Evolutionary conservation across 352 stramenopile species (phyloP).

Genomic region (Pythium dissimile): DNA sequence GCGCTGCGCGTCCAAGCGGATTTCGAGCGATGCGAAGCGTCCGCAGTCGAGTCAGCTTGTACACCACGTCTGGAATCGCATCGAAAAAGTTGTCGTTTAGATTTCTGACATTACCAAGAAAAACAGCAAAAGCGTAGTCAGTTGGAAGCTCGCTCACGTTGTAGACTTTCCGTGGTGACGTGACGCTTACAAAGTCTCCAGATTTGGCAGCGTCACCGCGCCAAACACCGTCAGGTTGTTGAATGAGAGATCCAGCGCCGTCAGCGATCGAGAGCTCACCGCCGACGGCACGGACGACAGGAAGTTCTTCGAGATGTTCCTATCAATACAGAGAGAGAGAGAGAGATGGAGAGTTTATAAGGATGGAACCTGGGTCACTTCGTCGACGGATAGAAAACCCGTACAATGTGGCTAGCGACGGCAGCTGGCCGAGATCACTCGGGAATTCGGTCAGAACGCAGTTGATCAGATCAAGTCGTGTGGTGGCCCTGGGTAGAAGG

Average conservation of each 20-base stretch:
- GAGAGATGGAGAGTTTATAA: too few species aligned
- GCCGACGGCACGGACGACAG: not conserved
- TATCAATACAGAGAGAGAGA: too few species aligned
- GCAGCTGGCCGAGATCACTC: not conserved
- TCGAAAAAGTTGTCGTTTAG: constrained; percentile 3
- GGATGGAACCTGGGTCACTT: too few species aligned
- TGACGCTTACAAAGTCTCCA: constrained; percentile 1
- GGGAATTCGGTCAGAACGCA: not conserved
- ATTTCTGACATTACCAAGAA: not conserved
- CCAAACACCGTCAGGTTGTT: constrained; percentile 10
- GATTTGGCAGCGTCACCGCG: not conserved
- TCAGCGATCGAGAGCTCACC: not conserved
- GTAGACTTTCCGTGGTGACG: too few species aligned
- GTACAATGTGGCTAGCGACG: constrained; percentile 2
- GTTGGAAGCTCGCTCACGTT: too few species aligned
- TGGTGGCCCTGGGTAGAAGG: not conserved
- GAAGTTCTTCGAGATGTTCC: constrained; percentile 10
- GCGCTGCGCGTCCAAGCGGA: not conserved
- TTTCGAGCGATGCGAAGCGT: constrained; percentile 4
- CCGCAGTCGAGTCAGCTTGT: not conserved
- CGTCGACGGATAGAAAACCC: not conserved
- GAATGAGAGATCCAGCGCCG: constrained; percentile 1
- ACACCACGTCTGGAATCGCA: constrained; percentile 1
- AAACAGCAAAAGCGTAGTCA: too few species aligned
- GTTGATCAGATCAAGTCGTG: constrained; percentile 3